phyloP scores from a whole-genome alignment of 306 rosid genomes.

The Carpinus fangiana region DNA sequence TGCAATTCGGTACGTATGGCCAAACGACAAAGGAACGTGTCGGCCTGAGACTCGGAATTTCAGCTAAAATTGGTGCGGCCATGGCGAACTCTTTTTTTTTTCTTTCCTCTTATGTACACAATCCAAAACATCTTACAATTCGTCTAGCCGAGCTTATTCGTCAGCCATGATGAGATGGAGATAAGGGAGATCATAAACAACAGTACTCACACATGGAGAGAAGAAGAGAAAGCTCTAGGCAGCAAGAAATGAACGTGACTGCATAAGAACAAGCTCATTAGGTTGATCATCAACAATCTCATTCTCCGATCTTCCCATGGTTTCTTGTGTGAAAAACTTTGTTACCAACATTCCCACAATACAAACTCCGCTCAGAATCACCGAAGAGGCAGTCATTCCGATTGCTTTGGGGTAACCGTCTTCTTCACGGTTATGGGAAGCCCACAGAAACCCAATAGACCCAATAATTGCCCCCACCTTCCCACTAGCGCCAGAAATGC shows the following conservation, averaged over 20 bases:
- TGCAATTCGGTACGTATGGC: too few species aligned
- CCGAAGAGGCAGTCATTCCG: conserved; percentile 45
- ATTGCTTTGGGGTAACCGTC: conserved; percentile 20
- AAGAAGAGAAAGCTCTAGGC: background rate
- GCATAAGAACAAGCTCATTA: conserved; percentile 12
- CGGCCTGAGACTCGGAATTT: too few species aligned
- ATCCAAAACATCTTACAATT: background rate
- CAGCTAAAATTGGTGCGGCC: too few species aligned
- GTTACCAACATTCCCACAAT: conserved; percentile 59
- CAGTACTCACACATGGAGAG: background rate
- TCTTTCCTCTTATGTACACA: background rate
- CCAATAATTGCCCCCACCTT: conserved; percentile 81
- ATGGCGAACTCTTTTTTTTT: background rate
- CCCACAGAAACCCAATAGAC: conserved; percentile 39
- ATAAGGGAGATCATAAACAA: background rate
- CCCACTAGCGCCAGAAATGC: conserved; percentile 34
- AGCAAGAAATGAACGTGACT: background rate
- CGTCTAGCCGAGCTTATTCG: background rate
- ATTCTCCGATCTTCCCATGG: conserved; percentile 69
- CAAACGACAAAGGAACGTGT: too few species aligned
- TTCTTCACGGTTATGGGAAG: background rate
- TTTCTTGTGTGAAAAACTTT: conserved; percentile 59
- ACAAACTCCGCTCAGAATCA: conserved; percentile 61
- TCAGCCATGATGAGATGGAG: background rate
- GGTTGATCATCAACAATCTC: conserved; percentile 37